phyloP scores from a whole-genome alignment of 805 yeast species.

The Zygoascus biomembranicola region DNA sequence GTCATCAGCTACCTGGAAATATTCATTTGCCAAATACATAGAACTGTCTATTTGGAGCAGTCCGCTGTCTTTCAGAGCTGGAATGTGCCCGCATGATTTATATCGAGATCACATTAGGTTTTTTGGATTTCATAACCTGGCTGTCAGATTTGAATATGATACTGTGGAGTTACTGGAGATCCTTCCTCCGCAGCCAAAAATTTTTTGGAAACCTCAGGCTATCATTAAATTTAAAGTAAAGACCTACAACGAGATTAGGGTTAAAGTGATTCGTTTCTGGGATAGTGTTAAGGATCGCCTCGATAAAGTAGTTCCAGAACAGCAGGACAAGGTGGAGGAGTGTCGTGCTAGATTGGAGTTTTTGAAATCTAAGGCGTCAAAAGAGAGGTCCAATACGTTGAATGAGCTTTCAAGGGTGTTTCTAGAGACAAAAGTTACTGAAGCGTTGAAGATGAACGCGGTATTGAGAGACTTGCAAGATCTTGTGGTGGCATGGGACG shows the following conservation, averaged over 20 bases:
- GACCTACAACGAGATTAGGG: conserved; percentile 44
- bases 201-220: conserved; percentile 64
- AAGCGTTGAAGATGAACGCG: conserved; percentile 61
- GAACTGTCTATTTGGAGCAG: conserved; percentile 77
- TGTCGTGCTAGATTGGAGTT: conserved; percentile 54
- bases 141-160: conserved; percentile 71
- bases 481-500: conserved; percentile 79
- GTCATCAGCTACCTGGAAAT: conserved; percentile 82
- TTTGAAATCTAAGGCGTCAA: conserved; percentile 43
- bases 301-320: conserved; percentile 68
- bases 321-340: conserved; percentile 60
- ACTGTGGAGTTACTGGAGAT: conserved; percentile 71
- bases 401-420: conserved; percentile 45
- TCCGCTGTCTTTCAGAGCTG: conserved; percentile 47
- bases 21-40: conserved; percentile 87
- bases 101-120: conserved; percentile 75
- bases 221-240: conserved; percentile 64
- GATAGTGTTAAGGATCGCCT: conserved; percentile 63
- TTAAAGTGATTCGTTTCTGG: conserved; percentile 54
- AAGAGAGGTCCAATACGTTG: conserved; percentile 42
- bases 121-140: conserved; percentile 72
- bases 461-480: conserved; percentile 68
- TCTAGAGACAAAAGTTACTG: conserved; percentile 47
- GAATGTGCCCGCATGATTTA: conserved; percentile 71
- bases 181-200: conserved; percentile 61